A percentile compares a stretch with the other conserved stretches of the same genome.
Conservation (phyloP, 768 basidiomycete species). For the Crepidotus variabilis region DNA sequence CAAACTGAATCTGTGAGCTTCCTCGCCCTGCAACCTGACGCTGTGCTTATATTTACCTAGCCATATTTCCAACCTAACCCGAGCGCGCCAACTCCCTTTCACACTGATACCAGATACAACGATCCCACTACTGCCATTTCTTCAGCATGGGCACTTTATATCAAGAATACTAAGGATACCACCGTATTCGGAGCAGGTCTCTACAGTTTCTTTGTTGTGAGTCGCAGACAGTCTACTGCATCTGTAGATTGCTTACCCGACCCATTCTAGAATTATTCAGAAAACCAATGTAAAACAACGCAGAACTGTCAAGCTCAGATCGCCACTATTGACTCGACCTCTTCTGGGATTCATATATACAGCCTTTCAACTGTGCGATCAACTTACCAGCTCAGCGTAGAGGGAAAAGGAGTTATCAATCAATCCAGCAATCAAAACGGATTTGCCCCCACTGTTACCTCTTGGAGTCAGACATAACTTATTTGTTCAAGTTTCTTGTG, state of each 20-base stretch:
- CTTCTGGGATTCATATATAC: constrained; percentile 46
- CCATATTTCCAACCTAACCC: constrained; percentile 69
- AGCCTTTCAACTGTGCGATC: constrained; percentile 55
- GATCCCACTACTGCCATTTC: constrained; percentile 55
- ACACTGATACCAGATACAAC: constrained; percentile 34
- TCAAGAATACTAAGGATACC: constrained; percentile 53
- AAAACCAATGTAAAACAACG: constrained; percentile 38
- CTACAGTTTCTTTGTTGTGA: constrained; percentile 34
- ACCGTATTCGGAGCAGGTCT: constrained; percentile 68
- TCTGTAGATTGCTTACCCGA: too few relatives aligned
- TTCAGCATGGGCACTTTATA: constrained; percentile 55
- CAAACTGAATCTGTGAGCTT: constrained; percentile 71
- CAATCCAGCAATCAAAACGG: constrained; percentile 48
- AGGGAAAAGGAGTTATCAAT: constrained; percentile 40
- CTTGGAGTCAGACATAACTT: constrained; percentile 27
- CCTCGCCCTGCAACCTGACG: background rate
- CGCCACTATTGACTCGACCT: constrained; percentile 41
- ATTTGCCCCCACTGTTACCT: constrained; percentile 47
- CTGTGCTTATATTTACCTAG: constrained; percentile 29
- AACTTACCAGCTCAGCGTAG: constrained; percentile 46
- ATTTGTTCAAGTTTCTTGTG: too few relatives aligned
- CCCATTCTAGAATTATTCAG: constrained; percentile 46
- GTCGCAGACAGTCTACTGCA: constrained; percentile 6
- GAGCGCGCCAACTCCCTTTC: constrained; percentile 53
- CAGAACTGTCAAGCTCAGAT: constrained; percentile 60